Evolutionary conservation across 2,329 filamentous ascomycete genomes (phyloP), one percentile per base, ranked within the genome.

Genomic region (Thielaviopsis musarum): DNA sequence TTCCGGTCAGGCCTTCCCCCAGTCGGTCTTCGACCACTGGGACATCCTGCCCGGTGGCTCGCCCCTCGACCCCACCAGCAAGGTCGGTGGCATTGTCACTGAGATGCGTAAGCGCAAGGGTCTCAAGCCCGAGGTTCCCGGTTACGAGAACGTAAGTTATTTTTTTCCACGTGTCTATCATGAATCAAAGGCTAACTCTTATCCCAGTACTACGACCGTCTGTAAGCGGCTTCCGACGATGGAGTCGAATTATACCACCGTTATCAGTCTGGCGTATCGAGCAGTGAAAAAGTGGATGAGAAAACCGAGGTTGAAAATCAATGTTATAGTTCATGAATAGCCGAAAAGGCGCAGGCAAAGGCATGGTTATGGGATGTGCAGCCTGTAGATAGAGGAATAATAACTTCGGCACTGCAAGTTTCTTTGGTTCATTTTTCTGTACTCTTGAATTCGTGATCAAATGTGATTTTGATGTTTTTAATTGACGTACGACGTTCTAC

Each of bases 11-110:
- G 93, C 93, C 71, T 98, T 98, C 90, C 93, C 93, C 70, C 91
- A 96, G 79, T 87, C 86, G 70, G 90, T 98, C 70, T 98, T 98
- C 79, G 91, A 97, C 76, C 93, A 98, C 81, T 98, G 91, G 90
- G 87, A 95, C 79, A 78, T 93, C 69, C 84, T 97, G 68, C 88
- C 91, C 68, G 91, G 91, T 84, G 93, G 93, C 69, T 93, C 87
- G 68, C 85, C 88, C 67, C 82, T 96, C 70, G 91, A 98, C 77
- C 66, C 75, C 72, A 85, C 83, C 70, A 83, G 82, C 71, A 88
- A 91, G 82, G 81, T 86, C 69, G 93, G 91, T 73, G 75, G 82
- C 72, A 80, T 96, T 69, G 89, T 97, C 69, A 77, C 80, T 72
- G 82, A 85, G 62, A 95, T 94, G 86, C 90, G 93, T 73, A 96